A percentile compares a stretch with the other conserved stretches of the same genome.
Conservation (phyloP, 2,329 filamentous ascomycete genomes). For the Sarocladium strictum region DNA sequence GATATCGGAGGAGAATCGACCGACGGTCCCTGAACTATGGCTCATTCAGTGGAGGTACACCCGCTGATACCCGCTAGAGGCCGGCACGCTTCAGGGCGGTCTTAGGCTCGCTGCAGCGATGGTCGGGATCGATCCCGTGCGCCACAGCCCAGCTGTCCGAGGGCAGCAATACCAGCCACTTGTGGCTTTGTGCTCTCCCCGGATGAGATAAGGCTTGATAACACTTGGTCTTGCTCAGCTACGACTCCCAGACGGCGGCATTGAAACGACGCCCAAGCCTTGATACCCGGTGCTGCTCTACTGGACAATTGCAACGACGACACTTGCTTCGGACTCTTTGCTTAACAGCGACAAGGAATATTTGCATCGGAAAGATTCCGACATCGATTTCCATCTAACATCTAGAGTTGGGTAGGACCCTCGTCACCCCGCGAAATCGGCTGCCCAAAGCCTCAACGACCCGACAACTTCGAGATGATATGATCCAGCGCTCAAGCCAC, state of each 20-base stretch:
- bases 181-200: neutral
- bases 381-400: neutral
- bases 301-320: neutral
- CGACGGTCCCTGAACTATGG: constrained; percentile 4
- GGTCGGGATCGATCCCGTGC: neutral
- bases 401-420: neutral
- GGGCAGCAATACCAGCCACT: neutral
- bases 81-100: constrained; percentile 6
- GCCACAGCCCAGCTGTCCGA: neutral
- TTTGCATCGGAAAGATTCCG: neutral
- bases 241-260: neutral
- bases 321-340: neutral
- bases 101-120: neutral
- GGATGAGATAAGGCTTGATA: neutral
- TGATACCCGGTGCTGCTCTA: neutral
- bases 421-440: neutral
- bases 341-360: neutral
- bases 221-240: constrained; percentile 1
- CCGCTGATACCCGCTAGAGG: constrained; percentile 14
- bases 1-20: constrained; percentile 5
- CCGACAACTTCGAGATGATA: constrained; percentile 6
- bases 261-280: neutral
- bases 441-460: neutral
- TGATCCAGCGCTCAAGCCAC: constrained; percentile 12
- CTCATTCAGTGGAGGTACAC: neutral